Base-by-base conservation (phyloP, 2,329 filamentous ascomycete species). In the Acephala macrosclerotiorum region DNA sequence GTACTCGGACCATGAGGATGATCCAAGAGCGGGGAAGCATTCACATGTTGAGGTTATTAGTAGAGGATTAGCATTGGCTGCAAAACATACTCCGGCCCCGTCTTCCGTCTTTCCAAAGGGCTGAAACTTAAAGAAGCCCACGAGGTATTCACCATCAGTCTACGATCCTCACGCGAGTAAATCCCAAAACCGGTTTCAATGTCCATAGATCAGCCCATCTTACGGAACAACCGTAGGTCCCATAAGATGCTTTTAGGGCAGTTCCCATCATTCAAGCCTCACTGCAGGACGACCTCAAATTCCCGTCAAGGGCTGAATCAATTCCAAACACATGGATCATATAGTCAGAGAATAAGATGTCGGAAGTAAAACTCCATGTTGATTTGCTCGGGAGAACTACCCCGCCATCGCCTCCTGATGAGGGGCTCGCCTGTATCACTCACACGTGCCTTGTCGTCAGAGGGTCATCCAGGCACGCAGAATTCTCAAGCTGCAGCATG, bases 401-500 rank as follows among this genome's bases (percentile, higher is more conserved):
- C 59, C 59, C 59, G 49, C 59, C 22, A 57, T 40, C 47, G 14
- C 55, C 55, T 26, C 51, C n/a, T 16, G 40, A 42, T 56, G 51
- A 33, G 20, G 45, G 45, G 45, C 45, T 49, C 45, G 45, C 45
- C 45, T 62, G 9, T 57, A n/a, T 22, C 55, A 57, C 38, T 25
- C 33, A 57, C 55, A 64, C 61, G 64, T 68, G 61, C 64, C 35
- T 42, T 25, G 47, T 55, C 61, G 38, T 58, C 58, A 63, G 26
- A 2, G 8, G 42, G 63, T 65, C 66, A 65, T 11, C 58, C 62
- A 65, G 61, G 62, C 59, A 65, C 35, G 66, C 66, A 66, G 55
- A 68, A 63, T 68, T 68, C 66, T 68, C 66, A 68, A 64, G 64
- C 55, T 64, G 66, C 66, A 68, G 29, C 64, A 29, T 26, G n/a